Evolutionary conservation across 2,329 filamentous ascomycete genomes (phyloP).

Genomic region (Aspergillus eucalypticola): DNA sequence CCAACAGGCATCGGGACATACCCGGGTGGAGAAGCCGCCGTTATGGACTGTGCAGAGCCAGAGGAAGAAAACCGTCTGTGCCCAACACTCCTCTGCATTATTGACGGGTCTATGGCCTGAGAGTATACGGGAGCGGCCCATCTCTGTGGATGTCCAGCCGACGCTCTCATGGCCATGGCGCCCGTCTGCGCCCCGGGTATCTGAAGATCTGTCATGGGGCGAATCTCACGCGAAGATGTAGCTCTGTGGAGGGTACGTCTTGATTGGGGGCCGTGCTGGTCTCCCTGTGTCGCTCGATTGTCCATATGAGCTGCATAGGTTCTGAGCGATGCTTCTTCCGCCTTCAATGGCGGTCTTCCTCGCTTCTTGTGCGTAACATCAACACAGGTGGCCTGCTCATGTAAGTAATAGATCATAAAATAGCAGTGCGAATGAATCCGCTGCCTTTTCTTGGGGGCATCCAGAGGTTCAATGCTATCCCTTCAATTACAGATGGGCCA

Average conservation of each 20-base stretch:
- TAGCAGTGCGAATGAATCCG: neutral
- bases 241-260: constrained; percentile 34
- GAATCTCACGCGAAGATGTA: constrained; percentile 41
- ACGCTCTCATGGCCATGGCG: constrained; percentile 21
- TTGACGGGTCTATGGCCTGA: constrained; percentile 29
- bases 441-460: neutral
- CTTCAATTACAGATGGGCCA: too few species aligned
- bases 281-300: constrained; percentile 25
- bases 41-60: constrained; percentile 28
- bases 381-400: constrained; percentile 41
- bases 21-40: constrained; percentile 27
- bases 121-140: constrained; percentile 36
- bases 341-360: constrained; percentile 46
- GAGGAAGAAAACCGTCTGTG: constrained; percentile 38
- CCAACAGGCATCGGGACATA: constrained; percentile 29
- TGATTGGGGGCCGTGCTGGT: constrained; percentile 25
- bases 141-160: constrained; percentile 30
- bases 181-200: constrained; percentile 23
- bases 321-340: constrained; percentile 42
- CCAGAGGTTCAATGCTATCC: too few species aligned
- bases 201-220: constrained; percentile 42
- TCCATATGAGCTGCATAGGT: constrained; percentile 34
- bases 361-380: constrained; percentile 52
- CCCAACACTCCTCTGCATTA: constrained; percentile 26
- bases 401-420: neutral